Evolutionary conservation across 331 rosid species (phyloP).

Genomic region (Acacia pycnantha): DNA sequence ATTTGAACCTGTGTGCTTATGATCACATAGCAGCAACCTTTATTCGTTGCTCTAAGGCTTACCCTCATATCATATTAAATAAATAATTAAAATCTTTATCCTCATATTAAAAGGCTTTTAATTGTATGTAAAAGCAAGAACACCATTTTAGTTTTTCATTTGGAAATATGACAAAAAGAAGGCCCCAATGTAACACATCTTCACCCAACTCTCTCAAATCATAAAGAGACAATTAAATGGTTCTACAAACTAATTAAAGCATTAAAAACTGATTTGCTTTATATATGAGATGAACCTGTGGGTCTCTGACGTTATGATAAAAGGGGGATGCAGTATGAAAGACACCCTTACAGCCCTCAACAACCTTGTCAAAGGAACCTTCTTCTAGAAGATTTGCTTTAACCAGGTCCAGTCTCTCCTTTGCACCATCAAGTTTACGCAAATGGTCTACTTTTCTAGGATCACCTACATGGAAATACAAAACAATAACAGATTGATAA

Average conservation of each 20-base stretch:
- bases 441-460: conserved; percentile 34
- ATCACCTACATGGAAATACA: conserved; percentile 5
- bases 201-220: not conserved
- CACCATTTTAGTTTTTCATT: not conserved
- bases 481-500: not conserved
- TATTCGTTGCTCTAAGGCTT: too few relatives aligned
- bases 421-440: conserved; percentile 42
- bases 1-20: too few relatives aligned
- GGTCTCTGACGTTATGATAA: conserved; percentile 38
- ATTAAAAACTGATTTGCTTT: not conserved
- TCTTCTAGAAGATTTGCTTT: conserved; percentile 44
- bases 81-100: not conserved
- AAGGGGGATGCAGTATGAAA: conserved; percentile 88
- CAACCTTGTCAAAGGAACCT: conserved; percentile 36
- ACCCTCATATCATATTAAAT: too few relatives aligned
- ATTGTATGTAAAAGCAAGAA: not conserved
- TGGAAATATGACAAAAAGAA: not conserved
- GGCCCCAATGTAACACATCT: not conserved
- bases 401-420: conserved; percentile 59
- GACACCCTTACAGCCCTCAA: conserved; percentile 59
- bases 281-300: conserved; percentile 45
- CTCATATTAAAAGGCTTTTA: not conserved
- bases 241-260: not conserved
- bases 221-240: not conserved
- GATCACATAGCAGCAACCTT: too few relatives aligned